Evolutionary conservation across 306 rosid genomes (phyloP).

Genomic region (Casuarina cunninghamiana): DNA sequence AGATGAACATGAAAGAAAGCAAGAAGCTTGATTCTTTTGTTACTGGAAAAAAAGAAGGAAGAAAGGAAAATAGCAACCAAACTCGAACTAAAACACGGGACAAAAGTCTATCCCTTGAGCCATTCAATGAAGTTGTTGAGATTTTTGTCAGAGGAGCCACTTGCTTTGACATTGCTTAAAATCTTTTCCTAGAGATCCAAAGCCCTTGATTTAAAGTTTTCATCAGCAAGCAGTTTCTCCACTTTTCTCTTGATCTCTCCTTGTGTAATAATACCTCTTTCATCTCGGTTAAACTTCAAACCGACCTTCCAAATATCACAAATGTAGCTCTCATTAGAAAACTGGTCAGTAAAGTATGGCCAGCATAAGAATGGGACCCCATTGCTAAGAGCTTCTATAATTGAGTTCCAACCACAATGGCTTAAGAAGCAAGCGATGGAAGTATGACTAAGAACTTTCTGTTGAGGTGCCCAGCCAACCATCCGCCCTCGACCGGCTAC

Average conservation of each 20-base stretch:
- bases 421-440: constrained; percentile 43
- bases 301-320: constrained; percentile 53
- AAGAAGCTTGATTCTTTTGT: constrained; percentile 18
- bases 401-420: constrained; percentile 20
- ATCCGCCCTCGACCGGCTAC: no score
- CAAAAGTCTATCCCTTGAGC: constrained; percentile 25
- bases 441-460: constrained; percentile 37
- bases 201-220: constrained; percentile 26
- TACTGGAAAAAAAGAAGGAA: constrained; percentile 1
- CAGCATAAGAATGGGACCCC: constrained; percentile 55
- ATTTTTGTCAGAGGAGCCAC: constrained; percentile 30
- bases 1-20: no score
- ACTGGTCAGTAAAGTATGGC: constrained; percentile 46
- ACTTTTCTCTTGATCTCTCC: constrained; percentile 39
- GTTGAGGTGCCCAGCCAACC: not conserved
- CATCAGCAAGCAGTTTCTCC: constrained; percentile 33
- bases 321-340: constrained; percentile 25
- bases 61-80: no score
- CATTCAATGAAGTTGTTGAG: constrained; percentile 33
- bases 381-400: constrained; percentile 39
- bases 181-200: constrained; percentile 10
- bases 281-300: constrained; percentile 30
- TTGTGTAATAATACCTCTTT: constrained; percentile 30
- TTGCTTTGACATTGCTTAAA: constrained; percentile 6
- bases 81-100: no score